Base-by-base conservation (phyloP, 352 stramenopile species). In the Plasmopara viticola region DNA sequence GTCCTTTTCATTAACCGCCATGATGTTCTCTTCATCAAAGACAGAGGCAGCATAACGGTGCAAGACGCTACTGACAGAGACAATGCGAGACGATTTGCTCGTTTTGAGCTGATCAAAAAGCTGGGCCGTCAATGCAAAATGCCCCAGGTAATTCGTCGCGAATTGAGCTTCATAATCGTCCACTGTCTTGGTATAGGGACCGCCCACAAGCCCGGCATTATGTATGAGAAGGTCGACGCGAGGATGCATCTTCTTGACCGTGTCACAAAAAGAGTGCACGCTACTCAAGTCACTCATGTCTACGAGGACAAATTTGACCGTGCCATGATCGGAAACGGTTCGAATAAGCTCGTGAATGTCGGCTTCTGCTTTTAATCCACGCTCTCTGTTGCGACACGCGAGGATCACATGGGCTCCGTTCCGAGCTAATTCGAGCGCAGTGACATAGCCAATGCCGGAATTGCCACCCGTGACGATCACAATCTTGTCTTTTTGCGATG, bases 171-270 rank as follows among this genome's bases (percentile, higher is more conserved):
- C 73, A 18, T 68, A 49, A 4, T 64, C 74, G 35, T 86, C 74
- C 0, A 40, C 55, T 0, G 70, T 71, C 25, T 68, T 50, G 14
- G 51, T 51, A 40, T 72, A 67, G 2, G 60, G 51, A 17, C 70
- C 47, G 0, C 64, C 69, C 8, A 75, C 58, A 42, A 82, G 66
- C 9, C 78, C 78, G 14, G 75, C 78, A 43, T 87, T 87, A 70
- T 85, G 86, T 39, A 89, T 53, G 9, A 89, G 64, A 28, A 87
- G 8, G 49, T 87, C 64, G 10, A 89, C 40, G 9, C 54, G 65
- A 13, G 58, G 50, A 40, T 69, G 48, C 10, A 42, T 51, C 15
- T 41, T 51, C 10, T 56, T 64, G 43, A 82, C 72, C 13, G 45
- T 48, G 12, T 63, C 52, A 6, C 51, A 55, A 42, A 87, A 87